Base-by-base conservation (phyloP, 441 rosid species). In the Oxalis stricta region DNA sequence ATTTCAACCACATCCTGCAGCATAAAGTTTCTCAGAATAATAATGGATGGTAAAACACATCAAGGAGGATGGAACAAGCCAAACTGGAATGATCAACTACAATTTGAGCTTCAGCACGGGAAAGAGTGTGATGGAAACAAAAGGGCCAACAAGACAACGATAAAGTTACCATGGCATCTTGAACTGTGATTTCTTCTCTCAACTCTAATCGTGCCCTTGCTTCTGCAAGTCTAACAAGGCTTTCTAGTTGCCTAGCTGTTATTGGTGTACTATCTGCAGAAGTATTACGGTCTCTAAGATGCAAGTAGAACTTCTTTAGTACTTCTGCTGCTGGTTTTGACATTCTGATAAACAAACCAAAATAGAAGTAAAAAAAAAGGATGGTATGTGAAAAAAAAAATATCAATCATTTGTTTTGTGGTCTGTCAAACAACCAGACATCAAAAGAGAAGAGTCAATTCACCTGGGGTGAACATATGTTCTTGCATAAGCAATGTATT, bases 241-340 rank as follows among this genome's bases (percentile, higher is more conserved):
- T 91, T 66, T 91, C 99, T 35, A 91, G 67, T 46, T 91, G 99
- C 64, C 99, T 73, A 38, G 99, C 96, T 53, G 96, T 91, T 72
- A 86, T 86, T 42, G 96, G 99, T 35, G 95, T 91, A 55, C 79
- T 44, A 58, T 91, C 99, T 52, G 93, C 95, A 46, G 99, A 79
- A 38, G 95, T 86, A 61, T 75, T 75, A 44, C 57, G 88, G 59
- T 86, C 99, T 65, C 95, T 77, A 53, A 86, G 85, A 51, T 58
- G 69, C 40, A 91, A 79, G 74, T 84, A 91, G 64, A 91, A 91
- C 53, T 91, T 83, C 55, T 81, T 82, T 30, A 91, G 63, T 51
- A 91, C 79, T 49, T 91, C 91, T 11, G 94, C 99, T 8, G 99
- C 99, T 49, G 89, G 76, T 66, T 65, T 77, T 21, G 96, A 73